Evolutionary conservation across 1,284 basidiomycete species (phyloP).

Genomic region (Boletus subluridellus): DNA sequence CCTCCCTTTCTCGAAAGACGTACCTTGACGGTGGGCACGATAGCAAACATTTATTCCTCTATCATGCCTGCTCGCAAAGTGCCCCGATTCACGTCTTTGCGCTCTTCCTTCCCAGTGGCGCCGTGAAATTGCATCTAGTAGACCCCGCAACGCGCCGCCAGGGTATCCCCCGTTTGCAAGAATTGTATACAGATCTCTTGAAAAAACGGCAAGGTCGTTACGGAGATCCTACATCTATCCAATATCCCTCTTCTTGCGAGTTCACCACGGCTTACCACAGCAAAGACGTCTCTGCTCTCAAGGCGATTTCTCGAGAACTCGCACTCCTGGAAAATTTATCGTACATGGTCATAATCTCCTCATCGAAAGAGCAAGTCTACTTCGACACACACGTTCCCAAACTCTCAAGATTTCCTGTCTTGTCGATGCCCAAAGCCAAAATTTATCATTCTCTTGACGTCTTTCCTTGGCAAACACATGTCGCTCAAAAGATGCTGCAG

Average conservation of each 20-base stretch:
- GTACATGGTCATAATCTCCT: slow-evolving; percentile 79
- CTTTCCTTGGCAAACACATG: slow-evolving; percentile 74
- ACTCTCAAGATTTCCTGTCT: slow-evolving; percentile 81
- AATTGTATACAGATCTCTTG: slow-evolving; percentile 62
- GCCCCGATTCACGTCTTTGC: slow-evolving; percentile 87
- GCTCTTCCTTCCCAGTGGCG: slow-evolving; percentile 75
- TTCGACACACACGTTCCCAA: slow-evolving; percentile 77
- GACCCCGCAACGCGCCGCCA: slow-evolving; percentile 87
- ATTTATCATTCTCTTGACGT: slow-evolving; percentile 70
- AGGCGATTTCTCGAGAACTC: slow-evolving; percentile 87
- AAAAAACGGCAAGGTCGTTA: slow-evolving; percentile 45
- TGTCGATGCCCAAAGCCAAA: slow-evolving; percentile 80
- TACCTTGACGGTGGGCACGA: slow-evolving; percentile 77
- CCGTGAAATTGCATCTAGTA: slow-evolving; percentile 82
- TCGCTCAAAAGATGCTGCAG: slow-evolving; percentile 75
- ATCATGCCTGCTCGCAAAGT: slow-evolving; percentile 75
- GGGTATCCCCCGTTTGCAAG: slow-evolving; percentile 72
- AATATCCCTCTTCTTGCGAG: slow-evolving; percentile 70
- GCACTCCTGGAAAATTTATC: slow-evolving; percentile 67
- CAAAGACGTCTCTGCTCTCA: slow-evolving; percentile 77
- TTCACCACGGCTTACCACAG: slow-evolving; percentile 79
- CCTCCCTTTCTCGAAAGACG: slow-evolving; percentile 58
- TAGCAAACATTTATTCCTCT: slow-evolving; percentile 89
- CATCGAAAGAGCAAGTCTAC: slow-evolving; percentile 80
- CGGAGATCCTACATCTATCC: slow-evolving; percentile 49